phyloP scores from a whole-genome alignment of 1,284 basidiomycete genomes.

The Tilletiaria anomala region DNA sequence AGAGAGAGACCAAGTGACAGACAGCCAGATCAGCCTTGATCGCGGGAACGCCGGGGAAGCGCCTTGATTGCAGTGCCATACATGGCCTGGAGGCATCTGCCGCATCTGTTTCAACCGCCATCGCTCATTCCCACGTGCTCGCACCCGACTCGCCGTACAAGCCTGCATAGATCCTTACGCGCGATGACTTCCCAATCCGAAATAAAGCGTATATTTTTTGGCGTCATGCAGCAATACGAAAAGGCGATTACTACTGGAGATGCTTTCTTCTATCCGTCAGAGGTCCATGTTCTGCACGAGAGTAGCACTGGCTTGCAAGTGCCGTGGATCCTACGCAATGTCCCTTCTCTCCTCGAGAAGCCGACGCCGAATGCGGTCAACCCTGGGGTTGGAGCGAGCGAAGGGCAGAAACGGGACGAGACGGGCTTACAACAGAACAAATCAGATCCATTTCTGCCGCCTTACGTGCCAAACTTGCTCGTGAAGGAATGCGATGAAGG shows the following conservation, averaged over 20 bases:
- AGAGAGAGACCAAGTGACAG: no score
- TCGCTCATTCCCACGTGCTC: no score
- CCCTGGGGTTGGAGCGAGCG: neutral
- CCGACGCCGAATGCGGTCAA: conserved; percentile 7
- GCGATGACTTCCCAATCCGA: no score
- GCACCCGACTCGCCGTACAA: no score
- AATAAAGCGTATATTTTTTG: no score
- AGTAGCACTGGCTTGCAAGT: neutral
- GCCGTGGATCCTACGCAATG: conserved; percentile 9
- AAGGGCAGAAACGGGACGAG: neutral
- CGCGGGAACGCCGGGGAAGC: no score
- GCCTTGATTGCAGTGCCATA: no score
- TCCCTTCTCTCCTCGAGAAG: conserved; percentile 32
- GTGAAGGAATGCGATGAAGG: conserved; percentile 22
- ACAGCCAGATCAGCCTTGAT: no score
- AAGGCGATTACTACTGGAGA: conserved; percentile 15
- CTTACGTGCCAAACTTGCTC: conserved; percentile 33
- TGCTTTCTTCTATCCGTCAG: conserved; percentile 31
- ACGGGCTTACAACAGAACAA: conserved; percentile 12
- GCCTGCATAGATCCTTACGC: no score
- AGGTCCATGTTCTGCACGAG: conserved; percentile 7
- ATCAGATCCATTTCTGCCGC: conserved; percentile 33
- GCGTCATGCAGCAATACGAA: conserved; percentile 20
- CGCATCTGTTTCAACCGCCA: no score
- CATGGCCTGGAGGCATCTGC: no score